A percentile compares a stretch with the other conserved stretches of the same genome.
These are phyloP conservation scores for Exophiala dermatitidis DNA, from an alignment of 2,329 filamentous ascomycete genomes.

Conservation along the genomic window DNA sequence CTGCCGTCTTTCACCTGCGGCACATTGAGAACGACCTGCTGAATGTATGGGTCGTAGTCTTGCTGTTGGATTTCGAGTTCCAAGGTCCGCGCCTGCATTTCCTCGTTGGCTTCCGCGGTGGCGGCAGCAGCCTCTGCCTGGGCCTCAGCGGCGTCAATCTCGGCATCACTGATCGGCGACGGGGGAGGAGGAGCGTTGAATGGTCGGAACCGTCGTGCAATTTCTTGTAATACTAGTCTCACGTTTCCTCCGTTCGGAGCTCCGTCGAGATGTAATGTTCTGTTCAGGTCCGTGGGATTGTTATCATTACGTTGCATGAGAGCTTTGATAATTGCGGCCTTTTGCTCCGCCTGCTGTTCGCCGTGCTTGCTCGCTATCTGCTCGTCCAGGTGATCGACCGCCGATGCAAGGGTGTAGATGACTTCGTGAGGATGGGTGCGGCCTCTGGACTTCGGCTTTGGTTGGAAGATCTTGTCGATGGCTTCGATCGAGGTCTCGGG, in stretches of 20 bases:
- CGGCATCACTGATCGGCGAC: slow-evolving; percentile 47
- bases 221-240: slow-evolving; percentile 60
- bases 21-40: slow-evolving; percentile 45
- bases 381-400: slow-evolving; percentile 40
- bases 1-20: slow-evolving; percentile 45
- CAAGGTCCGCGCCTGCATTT: slow-evolving; percentile 29
- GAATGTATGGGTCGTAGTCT: slow-evolving; percentile 23
- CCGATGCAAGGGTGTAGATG: slow-evolving; percentile 56
- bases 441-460: slow-evolving; percentile 43
- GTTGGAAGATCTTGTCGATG: slow-evolving; percentile 78
- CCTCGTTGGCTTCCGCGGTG: slow-evolving; percentile 28
- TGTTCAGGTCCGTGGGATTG: slow-evolving; percentile 27
- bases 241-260: slow-evolving; percentile 49
- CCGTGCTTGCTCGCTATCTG: slow-evolving; percentile 33
- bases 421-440: slow-evolving; percentile 50
- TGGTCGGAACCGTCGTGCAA: slow-evolving; percentile 65
- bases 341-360: slow-evolving; percentile 51
- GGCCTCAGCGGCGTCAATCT: slow-evolving; percentile 39
- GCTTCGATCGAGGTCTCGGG: slow-evolving; percentile 62
- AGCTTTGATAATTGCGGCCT: slow-evolving; percentile 32
- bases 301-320: slow-evolving; percentile 36
- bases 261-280: slow-evolving; percentile 36
- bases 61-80: slow-evolving; percentile 23
- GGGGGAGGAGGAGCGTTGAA: slow-evolving; percentile 83
- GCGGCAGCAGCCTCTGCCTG: slow-evolving; percentile 33